Evolutionary conservation across 129 eudicot species (phyloP), one percentile per base, ranked within the genome.

Genomic region (Dittrichia graveolens): DNA sequence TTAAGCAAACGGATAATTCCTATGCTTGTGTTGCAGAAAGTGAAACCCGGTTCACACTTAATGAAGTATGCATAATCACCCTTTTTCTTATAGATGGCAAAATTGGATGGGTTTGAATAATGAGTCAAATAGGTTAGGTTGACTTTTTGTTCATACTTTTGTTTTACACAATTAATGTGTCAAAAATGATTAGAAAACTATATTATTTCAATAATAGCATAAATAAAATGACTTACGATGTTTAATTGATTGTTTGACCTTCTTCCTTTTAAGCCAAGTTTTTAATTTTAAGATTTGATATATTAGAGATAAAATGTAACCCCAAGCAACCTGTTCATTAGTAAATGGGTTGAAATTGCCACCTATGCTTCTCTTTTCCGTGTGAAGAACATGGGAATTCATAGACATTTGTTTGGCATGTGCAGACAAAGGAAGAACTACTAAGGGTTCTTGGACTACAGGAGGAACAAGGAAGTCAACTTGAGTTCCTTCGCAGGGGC

Each of bases 391-490:
- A 19, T 34, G 24, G 45, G 49, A 18, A 35, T 79, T 66, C 57
- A 39, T 41, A 73, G 4, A 52, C 45, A 67, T 15, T 70, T 73
- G 19, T 61, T 47, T 78, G 75, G 46, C 34, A 73, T 44, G 16
- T 70, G 69, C 81, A 94, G 99, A 90, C 97, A 54, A 94, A 94
- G 78, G 97, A 94, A 86, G 99, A 94, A 82, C 85, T 94, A 37
- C 69, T 90, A 53, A 86, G 99, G 82, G 99, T 94, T 56, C 91
- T 94, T 46, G 99, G 99, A 78, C 81, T 94, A 46, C 91, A 83
- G 66, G 99, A 90, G 79, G 97, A 90, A 79, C 83, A 90, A 88
- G 99, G 99, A 78, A 94, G 99, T 76, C 90, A 91, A 40, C 89
- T 94, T 46, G 93, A 94, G 81, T 94, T 94, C 84, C 95, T 94